Base-by-base conservation (phyloP, 345 rosid species). In the Xanthoceras sorbifolium region DNA sequence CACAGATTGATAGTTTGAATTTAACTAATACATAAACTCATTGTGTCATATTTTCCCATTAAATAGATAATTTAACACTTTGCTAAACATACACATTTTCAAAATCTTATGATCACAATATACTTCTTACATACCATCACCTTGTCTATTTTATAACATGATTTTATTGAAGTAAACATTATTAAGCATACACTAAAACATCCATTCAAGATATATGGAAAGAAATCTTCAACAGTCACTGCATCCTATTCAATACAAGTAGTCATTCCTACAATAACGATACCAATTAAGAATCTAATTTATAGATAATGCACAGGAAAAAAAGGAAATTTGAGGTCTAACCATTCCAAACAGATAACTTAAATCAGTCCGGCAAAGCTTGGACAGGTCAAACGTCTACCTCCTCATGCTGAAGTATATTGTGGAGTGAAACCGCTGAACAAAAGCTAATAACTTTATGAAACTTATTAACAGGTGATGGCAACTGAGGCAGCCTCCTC, bases 371-470 rank as follows among this genome's bases (percentile, higher is more conserved):
- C 62, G 69, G 18, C 59, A 67, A 36, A 59, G 60, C 23, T 36
- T 54, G 78, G 6, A 66, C 72, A 1, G 48, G 64, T 28, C 73
- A 84, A 75, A 60, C 64, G 55, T 70, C 87, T 48, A 76, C 66
- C 64, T 74, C 85, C 63, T 81, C 69, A 40, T 79, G 86, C 38
- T 72, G 70, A 29, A 91, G 85, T 60, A 91, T 60, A 32, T 80
- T 83, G 28, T 26, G 79, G 71, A 87, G 82, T 0, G 91, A 86
- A 34, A 92, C 89, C 0, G 82, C 77, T 8, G 98, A 94, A 72
- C 91, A 91, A 68, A 91, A 94, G 82, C 90, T 90, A 77, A 92
- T 83, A 78, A 94, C 91, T 76, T 92, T 91, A 76, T 91, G 98
- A 73, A 92, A 92, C 87, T 94, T 87, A 70, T 92, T 94, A 34